A percentile compares a stretch with the other conserved stretches of the same genome.
Conservation (phyloP, 2,329 filamentous ascomycete genomes). For the Paecilomyces sp. region DNA sequence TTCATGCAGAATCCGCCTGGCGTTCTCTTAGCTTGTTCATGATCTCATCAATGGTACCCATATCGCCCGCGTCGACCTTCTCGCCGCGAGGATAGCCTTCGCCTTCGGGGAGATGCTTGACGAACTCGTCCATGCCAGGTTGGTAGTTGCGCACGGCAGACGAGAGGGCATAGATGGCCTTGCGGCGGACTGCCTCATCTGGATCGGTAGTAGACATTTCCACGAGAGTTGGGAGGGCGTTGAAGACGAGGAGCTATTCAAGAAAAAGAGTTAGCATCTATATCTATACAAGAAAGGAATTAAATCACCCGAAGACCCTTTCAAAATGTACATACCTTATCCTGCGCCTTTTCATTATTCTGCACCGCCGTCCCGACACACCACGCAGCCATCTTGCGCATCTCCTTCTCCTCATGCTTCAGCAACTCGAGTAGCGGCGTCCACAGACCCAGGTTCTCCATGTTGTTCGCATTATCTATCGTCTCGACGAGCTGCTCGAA, state of each 20-base stretch:
- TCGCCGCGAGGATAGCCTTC: slow-evolving; percentile 49
- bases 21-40: slow-evolving; percentile 59
- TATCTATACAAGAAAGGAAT: slow-evolving; percentile 21
- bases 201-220: slow-evolving; percentile 56
- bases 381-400: slow-evolving; percentile 85
- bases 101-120: slow-evolving; percentile 59
- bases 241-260: slow-evolving; percentile 46
- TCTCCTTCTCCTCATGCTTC: slow-evolving; percentile 58
- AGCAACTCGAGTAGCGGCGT: slow-evolving; percentile 68
- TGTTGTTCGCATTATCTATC: slow-evolving; percentile 95
- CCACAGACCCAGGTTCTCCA: slow-evolving; percentile 75
- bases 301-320: slow-evolving; percentile 31
- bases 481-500: slow-evolving; percentile 87
- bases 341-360: slow-evolving; percentile 84
- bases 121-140: slow-evolving; percentile 57
- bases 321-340: slow-evolving; percentile 45
- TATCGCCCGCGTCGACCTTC: slow-evolving; percentile 73
- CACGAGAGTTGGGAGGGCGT: slow-evolving; percentile 65
- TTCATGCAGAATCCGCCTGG: slow-evolving; percentile 12
- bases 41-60: slow-evolving; percentile 74
- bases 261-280: slow-evolving; percentile 7
- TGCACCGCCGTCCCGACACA: slow-evolving; percentile 91
- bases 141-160: slow-evolving; percentile 85
- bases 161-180: slow-evolving; percentile 84
- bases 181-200: slow-evolving; percentile 63